Base-by-base conservation (phyloP, 192 early-diverging fungal genomes). In the Ambispora gerdemannii region DNA sequence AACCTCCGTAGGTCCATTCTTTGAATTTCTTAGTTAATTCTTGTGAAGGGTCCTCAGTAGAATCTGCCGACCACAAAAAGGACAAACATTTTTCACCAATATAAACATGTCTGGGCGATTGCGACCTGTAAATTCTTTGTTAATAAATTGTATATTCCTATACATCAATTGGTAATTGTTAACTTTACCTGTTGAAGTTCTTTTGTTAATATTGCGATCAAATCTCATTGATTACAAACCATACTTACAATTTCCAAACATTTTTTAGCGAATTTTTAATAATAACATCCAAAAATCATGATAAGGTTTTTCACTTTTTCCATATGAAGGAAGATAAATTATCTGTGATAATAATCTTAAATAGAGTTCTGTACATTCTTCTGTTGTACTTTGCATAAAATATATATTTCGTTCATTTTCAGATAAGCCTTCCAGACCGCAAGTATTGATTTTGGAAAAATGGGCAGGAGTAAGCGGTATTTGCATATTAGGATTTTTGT, bases 261-360 rank as follows among this genome's bases (percentile, higher is more conserved):
- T 53, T 35, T 67, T n/a, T 51, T 24, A 67, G 8, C 1, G 31
- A 3, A 52, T 67, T 68, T 67, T 53, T 68, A 68, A 68, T 68
- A 52, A 68, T 34, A 34, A 6, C 17, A 36, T 68, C 51, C 66
- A 68, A 3, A 68, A 53, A 55, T 0, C 7, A 55, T 68, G 50
- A 55, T 36, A 68, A 0, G 50, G 55, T 0, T 68, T 34, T 68
- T 68, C 22, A 34, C 31, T 68, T 25, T 55, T 55, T 55, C 51
- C 66, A 68, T 8, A 0, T 68, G 30, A 36, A 2, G n/a, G n/a
- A 68, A 24, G 51, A 1, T 27, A 55, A 68, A 68, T 68, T 68
- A 68, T 36, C 0, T 19, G n/a, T 35, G 19, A 4, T 52, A 67
- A 35, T 32, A 67, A 32, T 34, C 17, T 53, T 68, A 20, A 32